Conservation (phyloP, 371 early-diverging fungal species). For the Vittaforma corneae region DNA sequence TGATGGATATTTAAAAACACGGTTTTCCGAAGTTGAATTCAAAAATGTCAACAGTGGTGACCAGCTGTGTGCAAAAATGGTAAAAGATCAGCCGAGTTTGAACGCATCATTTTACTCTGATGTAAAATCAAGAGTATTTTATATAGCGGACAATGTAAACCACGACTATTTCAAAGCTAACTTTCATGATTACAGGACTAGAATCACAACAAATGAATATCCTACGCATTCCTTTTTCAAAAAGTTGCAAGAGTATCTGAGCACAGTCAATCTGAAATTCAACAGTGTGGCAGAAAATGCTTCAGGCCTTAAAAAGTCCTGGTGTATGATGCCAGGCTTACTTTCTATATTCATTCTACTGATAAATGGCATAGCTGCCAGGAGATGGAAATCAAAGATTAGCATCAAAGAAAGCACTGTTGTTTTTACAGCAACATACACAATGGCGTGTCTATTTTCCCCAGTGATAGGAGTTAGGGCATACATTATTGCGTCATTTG, state of each 20-base stretch:
- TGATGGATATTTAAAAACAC: neutral
- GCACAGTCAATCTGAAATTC: too few relatives aligned
- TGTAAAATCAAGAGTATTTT: slow-evolving; percentile 16
- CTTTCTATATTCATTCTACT: too few relatives aligned
- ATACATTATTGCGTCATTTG: too few relatives aligned
- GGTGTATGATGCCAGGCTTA: too few relatives aligned
- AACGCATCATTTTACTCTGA: slow-evolving; percentile 15
- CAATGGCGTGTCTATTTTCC: too few relatives aligned
- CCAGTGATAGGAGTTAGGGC: too few relatives aligned
- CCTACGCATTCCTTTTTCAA: neutral
- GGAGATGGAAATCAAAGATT: too few relatives aligned
- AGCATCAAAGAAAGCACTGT: too few relatives aligned
- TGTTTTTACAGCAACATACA: too few relatives aligned
- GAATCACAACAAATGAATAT: neutral
- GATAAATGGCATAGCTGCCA: too few relatives aligned
- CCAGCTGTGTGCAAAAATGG: slow-evolving; percentile 14
- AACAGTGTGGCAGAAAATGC: too few relatives aligned
- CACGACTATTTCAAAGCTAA: slow-evolving; percentile 21
- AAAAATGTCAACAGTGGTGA: slow-evolving; percentile 11
- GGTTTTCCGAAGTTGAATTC: slow-evolving; percentile 10
- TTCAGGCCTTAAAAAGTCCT: too few relatives aligned
- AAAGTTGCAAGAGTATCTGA: neutral
- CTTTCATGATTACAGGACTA: slow-evolving; percentile 8
- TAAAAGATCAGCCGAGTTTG: neutral
- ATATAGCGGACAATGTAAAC: slow-evolving; percentile 23